A percentile compares a stretch with the other conserved stretches of the same genome.
These are phyloP conservation scores for Mucor mucedo DNA, from an alignment of 371 early-diverging fungal species.

Conservation along the genomic window DNA sequence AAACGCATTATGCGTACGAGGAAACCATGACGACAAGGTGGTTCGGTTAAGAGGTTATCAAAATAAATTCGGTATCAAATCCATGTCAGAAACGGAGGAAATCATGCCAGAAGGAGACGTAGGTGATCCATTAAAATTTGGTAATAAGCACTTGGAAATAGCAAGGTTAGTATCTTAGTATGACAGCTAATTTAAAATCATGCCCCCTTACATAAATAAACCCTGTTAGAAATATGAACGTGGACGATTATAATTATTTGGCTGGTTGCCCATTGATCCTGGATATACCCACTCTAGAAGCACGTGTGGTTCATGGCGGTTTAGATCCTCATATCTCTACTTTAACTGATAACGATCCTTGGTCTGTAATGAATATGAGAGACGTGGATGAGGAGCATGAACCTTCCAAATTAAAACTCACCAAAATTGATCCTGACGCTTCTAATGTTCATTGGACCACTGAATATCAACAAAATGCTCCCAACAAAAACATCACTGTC, in stretches of 20 bases:
- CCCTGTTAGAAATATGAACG: slow-evolving; percentile 35
- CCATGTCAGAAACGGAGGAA: slow-evolving; percentile 17
- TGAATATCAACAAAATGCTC: slow-evolving; percentile 19
- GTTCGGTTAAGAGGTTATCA: slow-evolving; percentile 61
- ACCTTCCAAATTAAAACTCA: slow-evolving; percentile 36
- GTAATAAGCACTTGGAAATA: slow-evolving; percentile 39
- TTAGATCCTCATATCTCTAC: slow-evolving; percentile 55
- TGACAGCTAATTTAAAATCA: slow-evolving; percentile 28
- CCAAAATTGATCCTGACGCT: background rate
- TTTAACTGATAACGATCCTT: slow-evolving; percentile 41
- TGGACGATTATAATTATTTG: slow-evolving; percentile 59
- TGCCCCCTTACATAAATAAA: slow-evolving; percentile 9
- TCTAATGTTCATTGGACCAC: slow-evolving; percentile 13
- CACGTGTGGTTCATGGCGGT: slow-evolving; percentile 73
- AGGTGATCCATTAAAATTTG: slow-evolving; percentile 41
- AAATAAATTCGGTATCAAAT: slow-evolving; percentile 17
- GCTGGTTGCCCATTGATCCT: slow-evolving; percentile 62
- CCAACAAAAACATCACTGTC: slow-evolving; percentile 28
- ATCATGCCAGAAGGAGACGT: slow-evolving; percentile 40
- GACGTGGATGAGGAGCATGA: slow-evolving; percentile 52
- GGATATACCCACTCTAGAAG: slow-evolving; percentile 54
- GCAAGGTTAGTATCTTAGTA: slow-evolving; percentile 34
- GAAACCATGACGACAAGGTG: slow-evolving; percentile 79
- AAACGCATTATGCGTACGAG: slow-evolving; percentile 66
- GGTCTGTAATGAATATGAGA: slow-evolving; percentile 63